Evolutionary conservation across 805 yeast genomes (phyloP), one percentile per base, ranked within the genome.

Genomic region (Starmerella lactis-condensi): DNA sequence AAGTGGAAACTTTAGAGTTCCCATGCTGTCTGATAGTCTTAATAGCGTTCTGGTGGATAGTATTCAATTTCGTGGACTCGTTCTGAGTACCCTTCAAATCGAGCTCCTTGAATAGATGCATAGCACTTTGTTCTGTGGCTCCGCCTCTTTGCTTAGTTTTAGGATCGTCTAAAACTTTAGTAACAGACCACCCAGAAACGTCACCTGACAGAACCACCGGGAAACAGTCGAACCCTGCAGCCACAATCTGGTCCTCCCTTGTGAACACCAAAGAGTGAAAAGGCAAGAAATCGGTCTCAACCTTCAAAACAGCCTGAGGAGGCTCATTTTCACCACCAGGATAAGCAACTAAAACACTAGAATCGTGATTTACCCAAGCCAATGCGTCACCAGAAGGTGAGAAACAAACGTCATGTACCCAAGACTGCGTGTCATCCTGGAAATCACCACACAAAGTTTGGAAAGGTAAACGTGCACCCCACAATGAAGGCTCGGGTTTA

Each of bases 401-500:
- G 62, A 91, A 85, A 28, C 73, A 65, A 29, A 82, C 85, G 48
- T 69, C 93, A 51, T 89, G 94, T 38, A 85, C 71, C 91, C 95
- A 89, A 19, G 91, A 76, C 25, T 82, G 82, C 25, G 67, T 61
- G 28, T 73, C 67, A 42, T 69, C 65, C 43, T 69, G 61, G 51
- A 61, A 70, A 52, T 82, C 93, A 17, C 93, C 92, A 53, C 83
- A 74, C 37, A 81, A 56, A 1, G 93, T 81, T 55, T 76, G 83
- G 64, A 89, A 89, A 18, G 99, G 98, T 52, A 89, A 68, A 50
- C 85, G 74, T 38, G 77, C 75, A 34, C 96, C 99, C 96, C 98
- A 89, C 16, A 69, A 70, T 0, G 85, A 60, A 3, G 89, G 68
- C 17, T 60, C 69, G 1, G 93, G 93, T 47, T 77, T 77, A 24